Evolutionary conservation across 225 moss, liverwort and hornwort genomes (phyloP), one percentile per base, ranked within the genome.

Genomic region (Ulota crispa): DNA sequence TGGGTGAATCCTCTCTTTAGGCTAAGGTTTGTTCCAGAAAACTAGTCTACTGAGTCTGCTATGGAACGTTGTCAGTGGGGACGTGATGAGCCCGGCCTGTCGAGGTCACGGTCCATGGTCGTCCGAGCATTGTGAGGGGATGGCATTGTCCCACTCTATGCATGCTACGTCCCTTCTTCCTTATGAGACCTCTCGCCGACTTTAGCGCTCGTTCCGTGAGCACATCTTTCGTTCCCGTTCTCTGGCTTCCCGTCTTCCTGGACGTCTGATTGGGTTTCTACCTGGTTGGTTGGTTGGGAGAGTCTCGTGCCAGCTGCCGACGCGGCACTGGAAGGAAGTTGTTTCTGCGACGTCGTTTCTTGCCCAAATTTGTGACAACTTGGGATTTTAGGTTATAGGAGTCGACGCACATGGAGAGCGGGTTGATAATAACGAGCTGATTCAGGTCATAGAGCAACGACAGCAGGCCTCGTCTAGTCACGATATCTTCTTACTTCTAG

Each of bases 41-140:
- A 65, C 52, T 70, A 78, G 82, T 76, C 53, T 66, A 32, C 34
- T 54, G 71, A 66, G 61, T 75, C 65, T 70, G 70, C 65, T 28
- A 26, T 84, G 75, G 41, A 70, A 72, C 52, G 57, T 32, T 79
- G 70, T 34, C 28, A 66, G 66, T 54, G 77, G 47, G 42, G 63
- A 64, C 68, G 69, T 64, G 75, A 52, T 47, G 81, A 87, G 64
- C 47, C 78, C 78, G 74, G 61, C 68, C 73, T 81, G 56, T 85
- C 64, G 85, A 78, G 78, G 79, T 88, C 80, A 56, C 63, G 63
- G 80, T 78, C 60, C 64, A 43, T 72, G 82, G 82, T 68, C 63
- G 50, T 78, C 63, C 78, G 85, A 76, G 71, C 80, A 73, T 62
- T 43, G 70, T 59, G 80, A 36, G 85, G 80, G 64, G 80, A 41